Evolutionary conservation across 257 asterid species (phyloP).

Genomic region (Solanum sejunctum): DNA sequence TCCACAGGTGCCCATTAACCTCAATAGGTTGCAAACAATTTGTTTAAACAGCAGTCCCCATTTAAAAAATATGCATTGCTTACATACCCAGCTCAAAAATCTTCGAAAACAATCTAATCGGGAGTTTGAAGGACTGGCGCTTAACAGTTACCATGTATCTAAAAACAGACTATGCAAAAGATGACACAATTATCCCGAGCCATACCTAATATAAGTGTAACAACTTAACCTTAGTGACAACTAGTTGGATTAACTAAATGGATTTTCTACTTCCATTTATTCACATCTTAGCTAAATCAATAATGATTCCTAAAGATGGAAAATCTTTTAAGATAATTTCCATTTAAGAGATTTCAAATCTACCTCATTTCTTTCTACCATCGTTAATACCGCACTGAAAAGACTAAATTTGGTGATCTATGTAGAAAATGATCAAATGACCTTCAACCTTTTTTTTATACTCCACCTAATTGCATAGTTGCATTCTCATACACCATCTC

Average conservation of each 20-base stretch:
- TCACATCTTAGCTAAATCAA: not conserved
- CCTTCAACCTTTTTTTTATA: not conserved
- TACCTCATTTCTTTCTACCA: not conserved
- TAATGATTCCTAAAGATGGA: not conserved
- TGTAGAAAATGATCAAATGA: not conserved
- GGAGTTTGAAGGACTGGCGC: not conserved
- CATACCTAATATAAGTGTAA: not conserved
- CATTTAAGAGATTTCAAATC: not conserved
- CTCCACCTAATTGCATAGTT: conserved; percentile 13
- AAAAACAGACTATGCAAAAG: not conserved
- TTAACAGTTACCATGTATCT: not conserved
- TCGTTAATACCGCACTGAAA: not conserved
- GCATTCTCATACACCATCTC: not conserved
- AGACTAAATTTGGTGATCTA: not conserved
- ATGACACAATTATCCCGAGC: not conserved
- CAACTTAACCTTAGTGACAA: not conserved
- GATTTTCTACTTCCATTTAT: not conserved
- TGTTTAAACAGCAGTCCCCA: not conserved
- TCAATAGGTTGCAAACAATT: not conserved
- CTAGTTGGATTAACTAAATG: not conserved
- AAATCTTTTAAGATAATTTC: not conserved
- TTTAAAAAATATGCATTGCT: not conserved
- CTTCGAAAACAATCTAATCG: not conserved
- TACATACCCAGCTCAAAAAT: not conserved
- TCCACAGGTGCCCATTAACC: not conserved